Conservation (phyloP, 1,284 basidiomycete species). For the Ganoderma lucidum region DNA sequence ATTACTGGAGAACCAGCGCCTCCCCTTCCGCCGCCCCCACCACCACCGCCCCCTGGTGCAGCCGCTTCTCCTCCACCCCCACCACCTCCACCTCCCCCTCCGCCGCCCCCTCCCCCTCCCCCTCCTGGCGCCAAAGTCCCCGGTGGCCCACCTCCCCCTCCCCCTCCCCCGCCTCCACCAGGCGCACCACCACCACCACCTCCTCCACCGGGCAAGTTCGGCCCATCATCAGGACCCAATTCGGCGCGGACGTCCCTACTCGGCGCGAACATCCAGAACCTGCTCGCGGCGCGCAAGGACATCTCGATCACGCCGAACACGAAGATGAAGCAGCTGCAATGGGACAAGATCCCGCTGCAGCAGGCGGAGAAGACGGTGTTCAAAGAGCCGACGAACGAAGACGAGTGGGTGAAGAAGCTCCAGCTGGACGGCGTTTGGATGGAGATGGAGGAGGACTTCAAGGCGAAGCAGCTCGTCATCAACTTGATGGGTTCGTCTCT, state of each 20-base stretch:
- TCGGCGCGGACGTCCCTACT: constrained; percentile 69
- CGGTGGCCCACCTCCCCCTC: constrained; percentile 43
- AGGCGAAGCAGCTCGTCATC: constrained; percentile 93
- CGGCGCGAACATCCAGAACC: constrained; percentile 61
- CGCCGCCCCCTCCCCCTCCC: constrained; percentile 35
- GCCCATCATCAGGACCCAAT: constrained; percentile 55
- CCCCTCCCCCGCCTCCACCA: constrained; percentile 46
- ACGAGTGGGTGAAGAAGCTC: constrained; percentile 82
- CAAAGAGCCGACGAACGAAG: constrained; percentile 77
- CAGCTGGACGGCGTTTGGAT: constrained; percentile 89
- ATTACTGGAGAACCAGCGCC: constrained; percentile 42
- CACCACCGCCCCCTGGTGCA: constrained; percentile 39
- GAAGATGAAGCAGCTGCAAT: constrained; percentile 98
- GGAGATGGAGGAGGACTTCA: constrained; percentile 99
- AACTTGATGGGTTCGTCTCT: constrained; percentile 72
- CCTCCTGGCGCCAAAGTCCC: constrained; percentile 17
- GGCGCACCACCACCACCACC: constrained; percentile 40
- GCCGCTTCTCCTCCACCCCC: constrained; percentile 46
- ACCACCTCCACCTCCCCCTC: constrained; percentile 45
- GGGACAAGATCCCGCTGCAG: constrained; percentile 95
- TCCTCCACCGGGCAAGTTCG: constrained; percentile 52
- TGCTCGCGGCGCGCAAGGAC: constrained; percentile 81
- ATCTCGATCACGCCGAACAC: constrained; percentile 85
- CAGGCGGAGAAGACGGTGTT: constrained; percentile 88
- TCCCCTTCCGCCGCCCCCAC: constrained; percentile 39